phyloP scores from a whole-genome alignment of 108 stramenopile species.

The Cyclostephanos invisitatus region DNA sequence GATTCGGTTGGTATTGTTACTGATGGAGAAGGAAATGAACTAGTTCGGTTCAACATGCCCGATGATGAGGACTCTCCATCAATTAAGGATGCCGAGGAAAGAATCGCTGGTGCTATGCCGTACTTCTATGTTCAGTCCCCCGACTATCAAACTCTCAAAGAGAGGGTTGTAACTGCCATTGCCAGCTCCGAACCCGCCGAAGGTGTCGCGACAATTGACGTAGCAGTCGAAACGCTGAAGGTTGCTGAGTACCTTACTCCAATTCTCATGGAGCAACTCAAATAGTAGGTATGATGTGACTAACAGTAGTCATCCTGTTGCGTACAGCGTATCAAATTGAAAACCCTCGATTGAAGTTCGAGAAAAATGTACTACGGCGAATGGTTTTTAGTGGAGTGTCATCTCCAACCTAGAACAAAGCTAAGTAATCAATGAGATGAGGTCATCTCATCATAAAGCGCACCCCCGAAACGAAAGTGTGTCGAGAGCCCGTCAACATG shows the following conservation, averaged over 20 bases:
- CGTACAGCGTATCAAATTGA: neutral
- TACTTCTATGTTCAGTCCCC: constrained; percentile 85
- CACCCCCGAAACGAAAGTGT: neutral
- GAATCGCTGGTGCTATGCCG: constrained; percentile 74
- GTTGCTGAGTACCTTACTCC: constrained; percentile 79
- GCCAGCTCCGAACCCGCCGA: constrained; percentile 46
- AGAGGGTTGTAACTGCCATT: constrained; percentile 52
- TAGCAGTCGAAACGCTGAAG: constrained; percentile 78
- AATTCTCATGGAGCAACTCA: constrained; percentile 32
- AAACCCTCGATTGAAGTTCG: neutral
- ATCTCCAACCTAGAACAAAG: neutral
- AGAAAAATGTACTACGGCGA: neutral
- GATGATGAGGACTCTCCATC: constrained; percentile 57
- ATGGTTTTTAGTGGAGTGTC: neutral
- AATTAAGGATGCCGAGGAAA: constrained; percentile 45
- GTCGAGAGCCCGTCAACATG: neutral
- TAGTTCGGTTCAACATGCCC: constrained; percentile 67
- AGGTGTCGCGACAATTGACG: constrained; percentile 79
- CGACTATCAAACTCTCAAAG: constrained; percentile 78
- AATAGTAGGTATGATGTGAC: neutral
- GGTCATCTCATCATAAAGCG: no score
- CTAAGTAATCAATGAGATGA: no score
- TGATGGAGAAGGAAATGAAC: constrained; percentile 54
- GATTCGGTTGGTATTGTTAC: constrained; percentile 73
- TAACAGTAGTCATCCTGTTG: neutral